Evolutionary conservation across 2,329 filamentous ascomycete genomes (phyloP).

Genomic region (Elsinoe australis): DNA sequence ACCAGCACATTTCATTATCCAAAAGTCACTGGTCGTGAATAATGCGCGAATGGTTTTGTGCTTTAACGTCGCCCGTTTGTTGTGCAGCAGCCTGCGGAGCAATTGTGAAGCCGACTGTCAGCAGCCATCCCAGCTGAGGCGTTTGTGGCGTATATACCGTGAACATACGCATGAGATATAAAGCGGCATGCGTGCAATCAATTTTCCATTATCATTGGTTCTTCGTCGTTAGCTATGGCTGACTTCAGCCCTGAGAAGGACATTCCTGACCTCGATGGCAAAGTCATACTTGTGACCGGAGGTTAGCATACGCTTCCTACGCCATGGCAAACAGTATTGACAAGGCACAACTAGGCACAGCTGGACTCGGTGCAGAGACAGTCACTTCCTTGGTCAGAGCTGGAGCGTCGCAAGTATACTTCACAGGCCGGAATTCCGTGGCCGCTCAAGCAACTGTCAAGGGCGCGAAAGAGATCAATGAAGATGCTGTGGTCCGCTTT

Average conservation of each 20-base stretch:
- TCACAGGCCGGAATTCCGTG: slow-evolving; percentile 38
- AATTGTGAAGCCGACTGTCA: no score
- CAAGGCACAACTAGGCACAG: slow-evolving; percentile 31
- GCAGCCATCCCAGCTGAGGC: no score
- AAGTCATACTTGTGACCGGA: slow-evolving; percentile 23
- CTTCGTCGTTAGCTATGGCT: no score
- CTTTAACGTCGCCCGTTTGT: no score
- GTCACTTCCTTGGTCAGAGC: slow-evolving; percentile 38
- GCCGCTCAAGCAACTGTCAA: slow-evolving; percentile 35
- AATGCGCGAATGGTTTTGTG: no score
- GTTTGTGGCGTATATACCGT: no score
- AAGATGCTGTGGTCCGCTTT: slow-evolving; percentile 31
- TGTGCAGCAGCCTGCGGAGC: no score
- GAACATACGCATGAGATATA: no score
- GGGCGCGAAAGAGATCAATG: slow-evolving; percentile 29
- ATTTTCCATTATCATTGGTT: no score
- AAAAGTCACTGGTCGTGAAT: no score
- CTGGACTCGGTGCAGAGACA: slow-evolving; percentile 41
- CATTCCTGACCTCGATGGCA: slow-evolving; percentile 29
- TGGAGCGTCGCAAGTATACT: slow-evolving; percentile 39
- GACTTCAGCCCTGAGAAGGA: slow-evolving; percentile 27
- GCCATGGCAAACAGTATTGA: background rate
- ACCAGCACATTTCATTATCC: no score
- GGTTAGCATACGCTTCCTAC: background rate
- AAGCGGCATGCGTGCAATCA: no score